These are phyloP conservation scores for Thalia dealbata DNA, from an alignment of 176 grass and related monocot species.

Conservation along the genomic window DNA sequence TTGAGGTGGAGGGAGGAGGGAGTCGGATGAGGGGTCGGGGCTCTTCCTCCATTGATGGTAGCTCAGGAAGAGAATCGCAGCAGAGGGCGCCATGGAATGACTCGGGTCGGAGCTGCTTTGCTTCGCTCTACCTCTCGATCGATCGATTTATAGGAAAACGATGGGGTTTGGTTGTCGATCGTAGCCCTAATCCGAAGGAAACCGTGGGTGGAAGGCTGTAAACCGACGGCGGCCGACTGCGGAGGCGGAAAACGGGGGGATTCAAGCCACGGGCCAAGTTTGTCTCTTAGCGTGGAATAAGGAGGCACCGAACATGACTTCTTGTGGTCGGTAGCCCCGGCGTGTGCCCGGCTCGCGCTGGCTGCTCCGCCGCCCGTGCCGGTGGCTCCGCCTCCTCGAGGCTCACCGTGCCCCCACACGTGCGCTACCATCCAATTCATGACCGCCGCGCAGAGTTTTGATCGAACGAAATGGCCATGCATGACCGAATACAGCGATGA, in stretches of 20 bases:
- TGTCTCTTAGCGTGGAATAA: background rate
- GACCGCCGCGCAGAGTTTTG: too few relatives aligned
- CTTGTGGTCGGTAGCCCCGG: background rate
- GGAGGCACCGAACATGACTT: background rate
- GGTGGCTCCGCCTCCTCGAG: background rate
- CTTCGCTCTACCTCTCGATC: background rate
- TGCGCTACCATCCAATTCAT: background rate
- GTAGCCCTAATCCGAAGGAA: background rate
- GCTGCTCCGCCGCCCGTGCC: background rate
- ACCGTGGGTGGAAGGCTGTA: background rate
- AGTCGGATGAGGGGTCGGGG: background rate
- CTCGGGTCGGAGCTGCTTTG: too few relatives aligned
- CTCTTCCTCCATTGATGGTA: slow-evolving; percentile 47
- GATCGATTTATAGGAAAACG: background rate
- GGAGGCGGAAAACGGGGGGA: background rate
- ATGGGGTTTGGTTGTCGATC: background rate
- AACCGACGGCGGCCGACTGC: background rate
- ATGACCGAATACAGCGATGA: too few relatives aligned
- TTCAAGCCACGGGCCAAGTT: too few relatives aligned
- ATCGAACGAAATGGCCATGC: too few relatives aligned
- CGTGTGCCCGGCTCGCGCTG: background rate
- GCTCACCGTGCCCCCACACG: background rate
- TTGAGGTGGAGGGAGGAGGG: too few relatives aligned
- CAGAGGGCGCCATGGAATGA: slow-evolving; percentile 54
- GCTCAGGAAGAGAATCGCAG: slow-evolving; percentile 75